Base-by-base conservation (phyloP, 2,329 filamentous ascomycete genomes). In the Chrysoporthe puriensis region DNA sequence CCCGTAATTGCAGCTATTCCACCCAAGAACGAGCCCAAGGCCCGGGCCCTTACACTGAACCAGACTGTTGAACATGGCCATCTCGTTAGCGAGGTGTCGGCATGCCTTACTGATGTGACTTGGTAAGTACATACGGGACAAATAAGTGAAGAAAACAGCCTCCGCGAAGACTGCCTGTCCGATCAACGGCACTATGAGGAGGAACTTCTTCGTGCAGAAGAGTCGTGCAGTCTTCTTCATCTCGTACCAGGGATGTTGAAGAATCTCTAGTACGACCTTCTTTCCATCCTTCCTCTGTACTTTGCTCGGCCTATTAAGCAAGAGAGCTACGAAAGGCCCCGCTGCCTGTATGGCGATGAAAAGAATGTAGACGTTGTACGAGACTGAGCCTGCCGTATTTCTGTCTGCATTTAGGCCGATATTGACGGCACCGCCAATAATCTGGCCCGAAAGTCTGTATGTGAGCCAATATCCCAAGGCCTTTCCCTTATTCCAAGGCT, bases 381-480 rank as follows among this genome's bases (percentile, higher is more conserved):
- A 90, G 0, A 93, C 89, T 60, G 88, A 85, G 0, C 90, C 91
- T 0, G 86, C 86, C 63, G 84, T 74, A 69, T 84, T 80, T 0
- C 84, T 80, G 48, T 87, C 74, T 0, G 43, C 43, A 72, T 93
- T 92, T 13, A 93, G 76, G 0, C 88, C 88, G 0, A 93, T 78
- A 60, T 91, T 92, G 74, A 93, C 89, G 0, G 90, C 89, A 13
- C 90, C 91, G 2, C 91, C 91, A 0, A 93, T 77, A 16, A 93
- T 89, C 74, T 70, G 71, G 1, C 70, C 71, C n/a, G 63, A 64
- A 3, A 70, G 48, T 3, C 85, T 82, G 70, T 85, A 87, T 5
- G 81, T 84, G 4, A 92, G 81, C 91, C 91, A 93, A 73, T 90
- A 88, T 0, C 89, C 90, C 0, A 93, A 79, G 21, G 88, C 86